Evolutionary conservation across 2,329 filamentous ascomycete genomes (phyloP).

Genomic region (Venturia asperata): DNA sequence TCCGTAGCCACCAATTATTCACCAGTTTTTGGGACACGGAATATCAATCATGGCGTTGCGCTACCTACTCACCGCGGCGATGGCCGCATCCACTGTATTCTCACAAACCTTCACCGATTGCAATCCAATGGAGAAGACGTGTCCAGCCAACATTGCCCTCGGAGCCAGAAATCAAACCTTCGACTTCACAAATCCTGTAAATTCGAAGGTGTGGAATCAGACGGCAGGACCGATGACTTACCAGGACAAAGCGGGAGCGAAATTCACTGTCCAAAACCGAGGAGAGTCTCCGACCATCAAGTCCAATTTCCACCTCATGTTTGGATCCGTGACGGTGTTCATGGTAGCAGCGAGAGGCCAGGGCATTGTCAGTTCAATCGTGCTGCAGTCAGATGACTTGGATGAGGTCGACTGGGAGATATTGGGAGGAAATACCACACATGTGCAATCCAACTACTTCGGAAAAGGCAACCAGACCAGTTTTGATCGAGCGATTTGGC

Average conservation of each 20-base stretch:
- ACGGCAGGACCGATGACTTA: conserved; percentile 60
- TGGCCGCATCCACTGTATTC: background rate
- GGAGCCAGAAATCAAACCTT: conserved; percentile 47
- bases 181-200: conserved; percentile 48
- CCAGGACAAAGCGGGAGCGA: conserved; percentile 50
- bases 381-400: conserved; percentile 82
- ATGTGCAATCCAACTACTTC: conserved; percentile 69
- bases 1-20: too few relatives aligned
- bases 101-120: conserved; percentile 68
- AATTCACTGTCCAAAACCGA: conserved; percentile 60
- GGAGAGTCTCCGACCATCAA: conserved; percentile 54
- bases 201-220: conserved; percentile 54
- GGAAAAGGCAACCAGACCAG: conserved; percentile 64
- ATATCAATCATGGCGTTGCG: background rate
- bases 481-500: conserved; percentile 61
- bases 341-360: conserved; percentile 49
- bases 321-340: conserved; percentile 22
- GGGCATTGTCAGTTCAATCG: conserved; percentile 88
- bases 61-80: background rate
- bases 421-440: conserved; percentile 13
- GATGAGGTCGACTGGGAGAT: conserved; percentile 47
- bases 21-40: background rate
- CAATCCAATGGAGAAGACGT: conserved; percentile 62
- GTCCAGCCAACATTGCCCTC: conserved; percentile 64
- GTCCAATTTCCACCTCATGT: conserved; percentile 24